phyloP scores from a whole-genome alignment of 2,329 filamentous ascomycete genomes.

The Colletotrichum sp. region DNA sequence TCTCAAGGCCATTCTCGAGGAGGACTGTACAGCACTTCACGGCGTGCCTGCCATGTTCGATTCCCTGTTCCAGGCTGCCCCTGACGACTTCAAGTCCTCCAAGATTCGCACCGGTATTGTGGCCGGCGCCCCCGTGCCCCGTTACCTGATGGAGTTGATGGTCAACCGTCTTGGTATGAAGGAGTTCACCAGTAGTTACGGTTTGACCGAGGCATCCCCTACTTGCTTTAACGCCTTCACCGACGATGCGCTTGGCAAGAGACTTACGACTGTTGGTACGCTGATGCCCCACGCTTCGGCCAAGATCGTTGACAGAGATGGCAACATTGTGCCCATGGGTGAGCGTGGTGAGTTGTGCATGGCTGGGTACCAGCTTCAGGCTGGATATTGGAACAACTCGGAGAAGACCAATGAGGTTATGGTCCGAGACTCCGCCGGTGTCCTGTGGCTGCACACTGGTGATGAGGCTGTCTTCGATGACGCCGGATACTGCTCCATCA shows the following conservation, averaged over 20 bases:
- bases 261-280: conserved; percentile 76
- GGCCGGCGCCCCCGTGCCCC: conserved; percentile 78
- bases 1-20: conserved; percentile 69
- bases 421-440: conserved; percentile 55
- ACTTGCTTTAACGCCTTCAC: conserved; percentile 84
- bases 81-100: conserved; percentile 46
- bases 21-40: conserved; percentile 76
- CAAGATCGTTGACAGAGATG: conserved; percentile 76
- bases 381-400: conserved; percentile 71
- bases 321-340: conserved; percentile 71
- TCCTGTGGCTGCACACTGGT: conserved; percentile 70
- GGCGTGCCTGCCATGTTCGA: conserved; percentile 89
- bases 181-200: conserved; percentile 74
- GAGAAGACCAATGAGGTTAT: conserved; percentile 73
- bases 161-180: conserved; percentile 76
- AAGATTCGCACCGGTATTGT: conserved; percentile 77
- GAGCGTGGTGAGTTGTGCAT: conserved; percentile 77
- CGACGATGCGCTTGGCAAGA: conserved; percentile 69
- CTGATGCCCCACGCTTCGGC: conserved; percentile 77
- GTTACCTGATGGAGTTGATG: conserved; percentile 75
- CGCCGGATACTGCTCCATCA: conserved; percentile 74
- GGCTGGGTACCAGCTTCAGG: conserved; percentile 77
- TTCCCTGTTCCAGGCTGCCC: conserved; percentile 57
- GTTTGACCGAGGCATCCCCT: conserved; percentile 79
- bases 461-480: conserved; percentile 74